phyloP scores from a whole-genome alignment of 257 asterid species.

The Ocimum tenuiflorum region DNA sequence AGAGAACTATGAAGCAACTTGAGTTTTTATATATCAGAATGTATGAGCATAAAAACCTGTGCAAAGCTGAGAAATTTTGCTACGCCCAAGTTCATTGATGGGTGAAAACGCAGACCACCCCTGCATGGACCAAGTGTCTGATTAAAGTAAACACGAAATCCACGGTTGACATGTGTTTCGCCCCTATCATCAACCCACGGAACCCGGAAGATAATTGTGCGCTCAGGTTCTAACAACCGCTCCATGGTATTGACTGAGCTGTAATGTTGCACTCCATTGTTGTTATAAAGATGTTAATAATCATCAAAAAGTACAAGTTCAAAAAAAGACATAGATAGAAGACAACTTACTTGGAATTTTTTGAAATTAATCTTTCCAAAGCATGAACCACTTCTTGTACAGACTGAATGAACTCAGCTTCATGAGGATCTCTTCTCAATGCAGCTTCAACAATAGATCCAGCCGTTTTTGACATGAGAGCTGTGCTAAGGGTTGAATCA shows the following conservation, averaged over 20 bases:
- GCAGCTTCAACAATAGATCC: constrained; percentile 98
- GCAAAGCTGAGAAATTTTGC: constrained; percentile 94
- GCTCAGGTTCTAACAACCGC: constrained; percentile 93
- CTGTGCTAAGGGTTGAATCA: constrained; percentile 46
- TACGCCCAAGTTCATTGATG: constrained; percentile 82
- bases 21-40: neutral
- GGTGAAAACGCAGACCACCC: constrained; percentile 96
- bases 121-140: constrained; percentile 98
- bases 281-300: constrained; percentile 13
- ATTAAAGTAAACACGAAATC: constrained; percentile 85
- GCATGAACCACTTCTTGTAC: constrained; percentile 96
- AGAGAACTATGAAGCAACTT: neutral
- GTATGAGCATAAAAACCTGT: constrained; percentile 45
- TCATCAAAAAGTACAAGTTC: neutral
- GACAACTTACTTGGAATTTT: constrained; percentile 67
- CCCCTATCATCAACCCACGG: constrained; percentile 99
- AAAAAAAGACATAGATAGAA: neutral
- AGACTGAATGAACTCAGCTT: constrained; percentile 83
- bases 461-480: constrained; percentile 95
- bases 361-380: constrained; percentile 92
- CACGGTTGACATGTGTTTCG: constrained; percentile 90
- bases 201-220: constrained; percentile 78
- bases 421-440: constrained; percentile 92
- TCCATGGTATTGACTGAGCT: constrained; percentile 92
- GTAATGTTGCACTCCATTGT: constrained; percentile 25